Evolutionary conservation across 2,329 filamentous ascomycete genomes (phyloP).

Genomic region (Aspergillus pseudoviridinutans): DNA sequence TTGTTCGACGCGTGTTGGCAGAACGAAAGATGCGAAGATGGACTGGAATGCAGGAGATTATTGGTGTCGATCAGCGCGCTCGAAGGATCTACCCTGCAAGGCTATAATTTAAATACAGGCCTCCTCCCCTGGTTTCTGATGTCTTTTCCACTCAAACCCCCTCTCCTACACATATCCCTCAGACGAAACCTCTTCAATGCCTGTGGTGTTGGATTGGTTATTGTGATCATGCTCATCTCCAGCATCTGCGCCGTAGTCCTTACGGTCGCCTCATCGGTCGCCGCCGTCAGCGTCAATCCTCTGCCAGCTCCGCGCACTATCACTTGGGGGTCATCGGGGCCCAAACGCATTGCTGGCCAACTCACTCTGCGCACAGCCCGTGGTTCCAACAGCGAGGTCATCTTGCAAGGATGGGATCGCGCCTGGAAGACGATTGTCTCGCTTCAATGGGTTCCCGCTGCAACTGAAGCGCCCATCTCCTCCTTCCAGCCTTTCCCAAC

Average conservation of each 20-base stretch:
- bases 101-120: neutral
- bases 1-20: neutral
- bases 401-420: constrained; percentile 49
- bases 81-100: neutral
- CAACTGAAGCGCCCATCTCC: constrained; percentile 50
- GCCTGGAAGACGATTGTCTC: constrained; percentile 46
- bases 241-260: constrained; percentile 23
- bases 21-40: neutral
- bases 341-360: constrained; percentile 38
- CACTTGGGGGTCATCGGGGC: constrained; percentile 51
- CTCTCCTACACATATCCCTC: neutral
- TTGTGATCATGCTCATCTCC: constrained; percentile 24
- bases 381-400: constrained; percentile 26
- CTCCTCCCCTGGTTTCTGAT: neutral
- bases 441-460: constrained; percentile 53
- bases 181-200: neutral
- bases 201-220: neutral
- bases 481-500: constrained; percentile 52
- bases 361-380: constrained; percentile 38
- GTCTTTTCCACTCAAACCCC: neutral
- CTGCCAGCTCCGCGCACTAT: constrained; percentile 52
- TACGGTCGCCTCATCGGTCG: constrained; percentile 34
- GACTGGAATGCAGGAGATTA: neutral
- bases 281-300: constrained; percentile 51
- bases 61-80: neutral